Evolutionary conservation across 306 rosid species (phyloP).

Genomic region (Argentina anserina): DNA sequence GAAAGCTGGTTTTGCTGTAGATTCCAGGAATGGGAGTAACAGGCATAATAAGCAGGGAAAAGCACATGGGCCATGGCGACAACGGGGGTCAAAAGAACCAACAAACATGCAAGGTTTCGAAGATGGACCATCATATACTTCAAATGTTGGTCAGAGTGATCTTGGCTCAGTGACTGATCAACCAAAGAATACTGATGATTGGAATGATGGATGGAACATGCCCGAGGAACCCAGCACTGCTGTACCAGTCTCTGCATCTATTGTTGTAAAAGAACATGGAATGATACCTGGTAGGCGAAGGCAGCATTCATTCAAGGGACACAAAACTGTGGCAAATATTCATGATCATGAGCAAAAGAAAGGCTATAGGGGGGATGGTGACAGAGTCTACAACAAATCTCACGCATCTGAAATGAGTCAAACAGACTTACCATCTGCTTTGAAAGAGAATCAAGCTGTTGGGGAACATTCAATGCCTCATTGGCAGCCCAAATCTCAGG

Average conservation of each 20-base stretch:
- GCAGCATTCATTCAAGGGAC: constrained; percentile 56
- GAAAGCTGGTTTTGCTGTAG: constrained; percentile 42
- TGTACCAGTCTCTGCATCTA: constrained; percentile 36
- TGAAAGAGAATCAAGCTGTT: constrained; percentile 54
- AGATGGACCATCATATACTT: constrained; percentile 37
- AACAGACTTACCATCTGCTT: constrained; percentile 37
- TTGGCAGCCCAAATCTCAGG: constrained; percentile 84
- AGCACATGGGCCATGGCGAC: constrained; percentile 64
- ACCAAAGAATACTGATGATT: constrained; percentile 38
- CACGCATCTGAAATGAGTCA: constrained; percentile 44
- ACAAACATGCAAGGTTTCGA: constrained; percentile 41
- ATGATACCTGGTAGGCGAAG: constrained; percentile 48
- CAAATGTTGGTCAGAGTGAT: constrained; percentile 34
- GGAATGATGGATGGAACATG: constrained; percentile 50
- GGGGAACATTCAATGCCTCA: constrained; percentile 59
- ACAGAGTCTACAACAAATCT: constrained; percentile 36
- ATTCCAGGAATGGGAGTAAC: constrained; percentile 49
- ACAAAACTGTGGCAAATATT: constrained; percentile 44
- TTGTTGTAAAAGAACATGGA: constrained; percentile 49
- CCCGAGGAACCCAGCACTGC: constrained; percentile 32
- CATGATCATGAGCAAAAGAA: constrained; percentile 53
- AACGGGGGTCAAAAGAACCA: constrained; percentile 49
- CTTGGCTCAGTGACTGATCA: constrained; percentile 42
- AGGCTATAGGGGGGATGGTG: constrained; percentile 29
- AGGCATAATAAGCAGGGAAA: constrained; percentile 70